Base-by-base conservation (phyloP, 192 early-diverging fungal genomes). In the Physocladia obscura region DNA sequence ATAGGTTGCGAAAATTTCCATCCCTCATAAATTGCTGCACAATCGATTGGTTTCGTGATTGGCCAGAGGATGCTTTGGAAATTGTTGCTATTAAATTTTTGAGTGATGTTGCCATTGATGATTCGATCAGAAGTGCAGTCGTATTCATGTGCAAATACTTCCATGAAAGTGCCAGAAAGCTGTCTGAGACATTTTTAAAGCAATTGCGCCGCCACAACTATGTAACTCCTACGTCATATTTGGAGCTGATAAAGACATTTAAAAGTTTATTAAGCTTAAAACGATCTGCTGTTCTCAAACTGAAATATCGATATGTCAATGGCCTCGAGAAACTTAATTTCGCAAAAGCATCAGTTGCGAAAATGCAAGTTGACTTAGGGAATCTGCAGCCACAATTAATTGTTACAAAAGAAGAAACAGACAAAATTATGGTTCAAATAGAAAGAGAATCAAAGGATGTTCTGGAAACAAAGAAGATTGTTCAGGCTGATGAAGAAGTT, bases 41-140 rank as follows among this genome's bases (percentile, higher is more conserved):
- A 17, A 87, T 87, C 39, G 79, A 87, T 69, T 87, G 85, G 85
- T 87, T 87, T 71, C 77, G 75, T 13, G 85, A 82, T 48, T 87
- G 85, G 85, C 85, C 85, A 1, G 72, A 85, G 22, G 85, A 87
- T 67, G 85, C 85, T 1, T 56, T 87, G 21, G 83, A 79, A 55
- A 82, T 85, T 58, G 85, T 87, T 19, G 85, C 85, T 15, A 64
- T 63, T 2, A 85, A 84, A 48, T 87, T 85, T 62, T 57, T 87
- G 30, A 63, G 75, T 32, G 81, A 81, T 39, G 74, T 82, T 3
- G 82, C 79, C 22, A 84, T 87, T 63, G 71, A 83, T 15, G 79
- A 82, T 26, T 22, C 49, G 22, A 76, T 83, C 48, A 51, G 81
- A 57, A 57, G 38, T 6, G 60, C 76, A n/a, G 85, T 86, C n/a